These are phyloP conservation scores for Fusarium begoniae DNA, from an alignment of 2,329 filamentous ascomycete genomes.

Conservation along the genomic window DNA sequence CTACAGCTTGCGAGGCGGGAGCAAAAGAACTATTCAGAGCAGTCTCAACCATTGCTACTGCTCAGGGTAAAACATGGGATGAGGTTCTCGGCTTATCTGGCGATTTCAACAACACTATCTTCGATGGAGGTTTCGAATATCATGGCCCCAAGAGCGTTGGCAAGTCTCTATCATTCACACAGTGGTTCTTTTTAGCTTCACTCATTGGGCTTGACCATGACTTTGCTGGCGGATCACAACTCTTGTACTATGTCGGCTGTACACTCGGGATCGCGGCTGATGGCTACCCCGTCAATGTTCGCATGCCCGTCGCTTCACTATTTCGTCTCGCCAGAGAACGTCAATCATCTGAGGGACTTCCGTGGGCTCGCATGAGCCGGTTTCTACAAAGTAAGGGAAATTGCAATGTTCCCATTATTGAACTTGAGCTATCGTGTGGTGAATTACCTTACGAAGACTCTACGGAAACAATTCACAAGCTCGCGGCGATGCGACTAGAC, in stretches of 20 bases:
- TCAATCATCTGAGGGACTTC: neutral
- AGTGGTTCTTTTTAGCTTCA: neutral
- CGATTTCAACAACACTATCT: neutral
- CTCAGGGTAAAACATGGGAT: neutral
- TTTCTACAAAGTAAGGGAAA: neutral
- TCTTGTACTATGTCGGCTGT: neutral
- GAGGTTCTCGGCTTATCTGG: neutral
- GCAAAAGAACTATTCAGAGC: neutral
- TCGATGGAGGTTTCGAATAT: neutral
- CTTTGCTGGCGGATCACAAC: neutral
- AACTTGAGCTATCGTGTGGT: neutral
- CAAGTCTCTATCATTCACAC: neutral
- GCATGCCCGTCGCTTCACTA: neutral
- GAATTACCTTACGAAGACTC: neutral
- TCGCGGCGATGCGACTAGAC: neutral
- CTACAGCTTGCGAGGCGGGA: neutral
- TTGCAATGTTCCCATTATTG: neutral
- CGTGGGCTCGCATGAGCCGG: neutral
- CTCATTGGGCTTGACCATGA: neutral
- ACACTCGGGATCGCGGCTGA: neutral
- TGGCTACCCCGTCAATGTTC: neutral
- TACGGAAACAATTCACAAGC: neutral
- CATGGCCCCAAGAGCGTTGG: neutral
- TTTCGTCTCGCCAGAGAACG: neutral
- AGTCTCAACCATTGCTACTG: rapidly evolving